Evolutionary conservation across 768 basidiomycete genomes (phyloP).

Genomic region (Cubamyces lactineus): DNA sequence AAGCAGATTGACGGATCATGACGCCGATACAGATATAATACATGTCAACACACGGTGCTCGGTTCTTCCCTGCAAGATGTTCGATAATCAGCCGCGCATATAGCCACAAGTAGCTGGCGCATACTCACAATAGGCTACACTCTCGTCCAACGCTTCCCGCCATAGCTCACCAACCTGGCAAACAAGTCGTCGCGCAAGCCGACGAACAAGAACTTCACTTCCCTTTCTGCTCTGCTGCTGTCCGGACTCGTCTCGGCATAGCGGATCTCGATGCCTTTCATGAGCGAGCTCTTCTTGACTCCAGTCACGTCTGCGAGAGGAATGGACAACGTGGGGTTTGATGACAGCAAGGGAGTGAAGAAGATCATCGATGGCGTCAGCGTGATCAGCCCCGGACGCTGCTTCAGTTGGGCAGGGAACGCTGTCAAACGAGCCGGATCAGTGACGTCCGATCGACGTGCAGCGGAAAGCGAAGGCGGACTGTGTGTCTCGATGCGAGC

Average conservation of each 20-base stretch:
- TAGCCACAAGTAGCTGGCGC: neutral
- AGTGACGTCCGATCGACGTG: neutral
- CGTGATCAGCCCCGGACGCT: slow-evolving; percentile 62
- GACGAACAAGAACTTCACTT: slow-evolving; percentile 63
- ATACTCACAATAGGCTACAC: slow-evolving; percentile 7
- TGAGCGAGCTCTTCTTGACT: slow-evolving; percentile 58
- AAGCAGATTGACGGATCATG: neutral
- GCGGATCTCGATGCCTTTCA: slow-evolving; percentile 55
- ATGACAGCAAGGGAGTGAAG: slow-evolving; percentile 58
- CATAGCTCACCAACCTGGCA: slow-evolving; percentile 58
- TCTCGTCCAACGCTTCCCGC: slow-evolving; percentile 52
- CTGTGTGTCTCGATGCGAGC: slow-evolving; percentile 29
- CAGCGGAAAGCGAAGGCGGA: slow-evolving; percentile 16
- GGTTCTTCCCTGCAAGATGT: neutral
- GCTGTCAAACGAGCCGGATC: slow-evolving; percentile 39
- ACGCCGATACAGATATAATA: neutral
- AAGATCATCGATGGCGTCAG: slow-evolving; percentile 50
- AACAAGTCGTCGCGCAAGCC: slow-evolving; percentile 68
- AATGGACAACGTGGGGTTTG: slow-evolving; percentile 49
- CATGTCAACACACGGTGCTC: neutral
- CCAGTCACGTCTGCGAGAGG: slow-evolving; percentile 50
- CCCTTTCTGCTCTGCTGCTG: slow-evolving; percentile 41
- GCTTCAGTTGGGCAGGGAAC: slow-evolving; percentile 60
- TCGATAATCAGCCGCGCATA: neutral
- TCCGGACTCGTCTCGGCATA: slow-evolving; percentile 41